Conservation (phyloP, 2,329 filamentous ascomycete genomes). For the Nemania bipapillata region DNA sequence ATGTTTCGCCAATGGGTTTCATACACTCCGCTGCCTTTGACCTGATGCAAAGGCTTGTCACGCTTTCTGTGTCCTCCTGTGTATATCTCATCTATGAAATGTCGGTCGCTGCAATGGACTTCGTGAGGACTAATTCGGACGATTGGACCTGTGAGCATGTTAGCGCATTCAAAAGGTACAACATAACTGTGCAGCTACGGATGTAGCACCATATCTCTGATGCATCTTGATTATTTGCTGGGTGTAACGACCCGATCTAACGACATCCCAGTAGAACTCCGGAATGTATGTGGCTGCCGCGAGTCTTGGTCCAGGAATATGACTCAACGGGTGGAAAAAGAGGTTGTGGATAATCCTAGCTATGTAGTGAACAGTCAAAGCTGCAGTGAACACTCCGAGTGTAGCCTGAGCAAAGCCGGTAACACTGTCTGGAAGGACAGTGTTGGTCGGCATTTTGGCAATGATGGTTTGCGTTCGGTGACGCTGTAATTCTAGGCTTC, state of each 20-base stretch:
- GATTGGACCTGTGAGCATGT: not conserved
- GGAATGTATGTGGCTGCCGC: not conserved
- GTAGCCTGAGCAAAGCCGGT: no score
- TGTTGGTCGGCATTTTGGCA: no score
- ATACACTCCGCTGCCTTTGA: not conserved
- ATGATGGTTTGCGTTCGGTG: no score
- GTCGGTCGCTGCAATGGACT: not conserved
- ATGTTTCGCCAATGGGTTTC: not conserved
- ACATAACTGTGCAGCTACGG: not conserved
- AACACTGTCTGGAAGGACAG: no score
- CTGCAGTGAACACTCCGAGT: no score
- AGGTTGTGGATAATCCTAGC: no score
- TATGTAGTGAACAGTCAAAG: no score
- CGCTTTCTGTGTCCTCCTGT: not conserved
- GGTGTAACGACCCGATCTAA: not conserved
- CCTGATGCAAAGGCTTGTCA: not conserved
- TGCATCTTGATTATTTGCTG: not conserved
- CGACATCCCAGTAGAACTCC: not conserved
- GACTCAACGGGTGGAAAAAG: not conserved
- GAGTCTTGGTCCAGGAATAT: not conserved
- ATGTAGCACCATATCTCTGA: not conserved
- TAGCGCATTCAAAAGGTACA: not conserved
- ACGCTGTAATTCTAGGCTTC: no score
- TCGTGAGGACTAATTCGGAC: not conserved
- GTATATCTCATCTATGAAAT: not conserved